phyloP scores from a whole-genome alignment of 2,329 filamentous ascomycete species.

The Mariannaea elegans region DNA sequence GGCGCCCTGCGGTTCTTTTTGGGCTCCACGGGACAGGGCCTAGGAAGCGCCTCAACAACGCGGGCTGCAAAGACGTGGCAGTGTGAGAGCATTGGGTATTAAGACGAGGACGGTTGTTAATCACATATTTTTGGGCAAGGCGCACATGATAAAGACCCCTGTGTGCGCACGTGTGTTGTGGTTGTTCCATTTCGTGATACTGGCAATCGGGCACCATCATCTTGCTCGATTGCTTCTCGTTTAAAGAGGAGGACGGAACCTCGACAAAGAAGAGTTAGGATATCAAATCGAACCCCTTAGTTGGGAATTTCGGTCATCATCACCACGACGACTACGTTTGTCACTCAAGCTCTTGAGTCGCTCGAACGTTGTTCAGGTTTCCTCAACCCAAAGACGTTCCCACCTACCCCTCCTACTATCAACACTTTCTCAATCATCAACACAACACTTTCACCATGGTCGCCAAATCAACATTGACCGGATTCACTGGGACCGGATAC shows the following conservation, averaged over 20 bases:
- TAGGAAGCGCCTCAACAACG: conserved; percentile 8
- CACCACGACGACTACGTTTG: background rate
- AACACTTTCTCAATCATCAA: background rate
- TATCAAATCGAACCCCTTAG: background rate
- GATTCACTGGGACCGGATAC: conserved; percentile 41
- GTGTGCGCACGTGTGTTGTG: background rate
- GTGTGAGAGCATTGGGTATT: conserved; percentile 15
- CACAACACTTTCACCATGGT: conserved; percentile 36
- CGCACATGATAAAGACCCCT: conserved; percentile 7
- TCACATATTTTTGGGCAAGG: background rate
- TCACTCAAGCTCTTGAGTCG: background rate
- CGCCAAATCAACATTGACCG: conserved; percentile 39
- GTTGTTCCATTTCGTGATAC: background rate
- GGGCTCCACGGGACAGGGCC: conserved; percentile 3
- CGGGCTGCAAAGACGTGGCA: conserved; percentile 35
- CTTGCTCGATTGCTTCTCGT: background rate
- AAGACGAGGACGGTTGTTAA: background rate
- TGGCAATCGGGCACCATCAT: conserved; percentile 6
- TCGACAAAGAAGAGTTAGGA: background rate
- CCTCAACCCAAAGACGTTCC: conserved; percentile 1
- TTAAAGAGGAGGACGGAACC: conserved; percentile 1
- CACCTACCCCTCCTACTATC: background rate
- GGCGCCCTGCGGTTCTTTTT: background rate
- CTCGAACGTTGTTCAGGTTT: background rate
- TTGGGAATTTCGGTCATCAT: background rate